These are phyloP conservation scores for Scheffersomyces lignicola DNA, from an alignment of 1,139 yeast species.

Conservation along the genomic window DNA sequence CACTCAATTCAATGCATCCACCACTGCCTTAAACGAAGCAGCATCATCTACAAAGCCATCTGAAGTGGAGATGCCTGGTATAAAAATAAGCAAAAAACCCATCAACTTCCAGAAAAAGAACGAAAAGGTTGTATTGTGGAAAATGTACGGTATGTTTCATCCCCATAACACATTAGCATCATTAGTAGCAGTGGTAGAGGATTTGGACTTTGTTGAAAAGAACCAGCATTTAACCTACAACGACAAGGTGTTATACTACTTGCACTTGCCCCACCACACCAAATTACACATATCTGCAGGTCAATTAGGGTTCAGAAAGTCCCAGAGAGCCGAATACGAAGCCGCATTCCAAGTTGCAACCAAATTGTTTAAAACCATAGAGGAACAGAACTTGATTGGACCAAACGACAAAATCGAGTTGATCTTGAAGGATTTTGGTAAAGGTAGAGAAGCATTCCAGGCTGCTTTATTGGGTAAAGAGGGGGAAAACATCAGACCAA, in stretches of 20 bases:
- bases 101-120: slow-evolving; percentile 14
- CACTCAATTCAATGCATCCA: not conserved
- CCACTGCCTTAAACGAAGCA: not conserved
- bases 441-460: slow-evolving; percentile 84
- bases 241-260: slow-evolving; percentile 74
- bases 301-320: slow-evolving; percentile 71
- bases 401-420: slow-evolving; percentile 65
- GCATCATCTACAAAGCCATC: slow-evolving; percentile 1
- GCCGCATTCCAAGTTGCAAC: slow-evolving; percentile 89
- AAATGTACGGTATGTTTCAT: slow-evolving; percentile 73
- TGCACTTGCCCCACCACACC: slow-evolving; percentile 78
- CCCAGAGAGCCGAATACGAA: slow-evolving; percentile 88
- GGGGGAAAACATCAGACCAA: slow-evolving; percentile 66
- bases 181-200: slow-evolving; percentile 70
- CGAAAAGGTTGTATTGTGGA: slow-evolving; percentile 54
- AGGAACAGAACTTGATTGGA: slow-evolving; percentile 53
- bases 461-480: slow-evolving; percentile 88
- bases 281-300: slow-evolving; percentile 70
- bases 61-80: no score
- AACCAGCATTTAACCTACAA: slow-evolving; percentile 62
- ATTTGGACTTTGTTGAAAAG: slow-evolving; percentile 55
- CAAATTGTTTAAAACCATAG: slow-evolving; percentile 69
- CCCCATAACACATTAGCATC: slow-evolving; percentile 84
- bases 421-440: slow-evolving; percentile 78
- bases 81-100: not conserved